Evolutionary conservation across 2,329 filamentous ascomycete genomes (phyloP).

Genomic region (Beauveria sp.): DNA sequence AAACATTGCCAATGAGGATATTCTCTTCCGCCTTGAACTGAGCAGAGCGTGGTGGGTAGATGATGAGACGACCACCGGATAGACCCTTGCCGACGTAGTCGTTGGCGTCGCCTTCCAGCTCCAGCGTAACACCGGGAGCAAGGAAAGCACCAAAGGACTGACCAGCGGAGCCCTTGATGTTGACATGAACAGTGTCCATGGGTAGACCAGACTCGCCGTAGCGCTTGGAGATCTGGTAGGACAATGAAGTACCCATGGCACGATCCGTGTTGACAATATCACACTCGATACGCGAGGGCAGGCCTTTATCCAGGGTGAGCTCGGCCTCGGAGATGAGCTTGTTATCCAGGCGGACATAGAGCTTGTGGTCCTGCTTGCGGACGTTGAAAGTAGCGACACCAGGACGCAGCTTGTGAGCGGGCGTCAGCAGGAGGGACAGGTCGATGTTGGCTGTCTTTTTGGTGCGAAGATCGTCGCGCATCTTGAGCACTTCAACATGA

Average conservation of each 20-base stretch:
- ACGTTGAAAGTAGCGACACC: slow-evolving; percentile 96
- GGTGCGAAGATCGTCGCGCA: slow-evolving; percentile 80
- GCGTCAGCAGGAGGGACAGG: slow-evolving; percentile 83
- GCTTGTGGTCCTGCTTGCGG: slow-evolving; percentile 91
- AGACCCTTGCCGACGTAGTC: slow-evolving; percentile 96
- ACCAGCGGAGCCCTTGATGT: slow-evolving; percentile 91
- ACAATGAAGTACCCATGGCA: slow-evolving; percentile 85
- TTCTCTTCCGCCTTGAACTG: slow-evolving; percentile 97
- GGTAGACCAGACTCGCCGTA: slow-evolving; percentile 86
- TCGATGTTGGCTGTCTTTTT: slow-evolving; percentile 91
- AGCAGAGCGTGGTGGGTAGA: slow-evolving; percentile 84
- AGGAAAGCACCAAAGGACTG: slow-evolving; percentile 95
- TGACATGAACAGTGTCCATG: slow-evolving; percentile 89
- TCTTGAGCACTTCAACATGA: slow-evolving; percentile 75
- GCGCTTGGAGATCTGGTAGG: slow-evolving; percentile 89
- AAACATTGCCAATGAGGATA: slow-evolving; percentile 86
- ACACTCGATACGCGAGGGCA: slow-evolving; percentile 88
- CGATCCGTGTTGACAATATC: slow-evolving; percentile 96
- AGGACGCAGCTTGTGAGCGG: slow-evolving; percentile 89
- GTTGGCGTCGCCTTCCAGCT: slow-evolving; percentile 92
- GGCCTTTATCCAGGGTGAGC: slow-evolving; percentile 85
- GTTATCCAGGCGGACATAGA: slow-evolving; percentile 90
- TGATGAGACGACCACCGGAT: slow-evolving; percentile 83
- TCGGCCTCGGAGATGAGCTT: slow-evolving; percentile 95
- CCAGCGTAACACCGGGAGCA: slow-evolving; percentile 85